Evolutionary conservation across 2,329 filamentous ascomycete species (phyloP).

Genomic region (Neofusicoccum laricinum): DNA sequence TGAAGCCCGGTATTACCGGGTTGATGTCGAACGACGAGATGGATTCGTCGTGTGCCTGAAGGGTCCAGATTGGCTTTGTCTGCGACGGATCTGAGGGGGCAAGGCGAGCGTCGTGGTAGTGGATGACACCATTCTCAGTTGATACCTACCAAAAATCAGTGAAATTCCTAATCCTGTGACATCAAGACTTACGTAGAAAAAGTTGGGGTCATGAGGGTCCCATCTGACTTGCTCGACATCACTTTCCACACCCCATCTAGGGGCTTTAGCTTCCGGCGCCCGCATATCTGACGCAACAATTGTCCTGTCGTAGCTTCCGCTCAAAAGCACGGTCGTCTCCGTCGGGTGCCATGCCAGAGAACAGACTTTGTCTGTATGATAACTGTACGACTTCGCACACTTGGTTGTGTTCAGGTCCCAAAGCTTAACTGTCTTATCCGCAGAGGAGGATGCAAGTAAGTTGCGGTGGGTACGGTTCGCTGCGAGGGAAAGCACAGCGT

Average conservation of each 20-base stretch:
- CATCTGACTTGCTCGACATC: constrained; percentile 91
- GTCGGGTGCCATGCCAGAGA: constrained; percentile 88
- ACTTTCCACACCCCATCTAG: constrained; percentile 90
- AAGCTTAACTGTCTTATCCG: constrained; percentile 94
- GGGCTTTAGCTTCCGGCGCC: constrained; percentile 75
- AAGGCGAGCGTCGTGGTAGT: constrained; percentile 84
- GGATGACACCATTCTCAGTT: constrained; percentile 86
- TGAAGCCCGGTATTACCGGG: constrained; percentile 81
- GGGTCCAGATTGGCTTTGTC: constrained; percentile 86
- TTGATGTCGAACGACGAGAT: constrained; percentile 94
- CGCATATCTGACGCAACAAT: constrained; percentile 96
- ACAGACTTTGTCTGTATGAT: constrained; percentile 98
- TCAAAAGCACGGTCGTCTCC: constrained; percentile 84
- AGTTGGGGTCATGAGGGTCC: constrained; percentile 90
- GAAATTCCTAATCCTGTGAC: constrained; percentile 7
- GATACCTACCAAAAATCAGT: constrained; percentile 49
- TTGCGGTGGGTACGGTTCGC: constrained; percentile 94
- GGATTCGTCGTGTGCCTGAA: constrained; percentile 92
- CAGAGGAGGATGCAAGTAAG: constrained; percentile 88
- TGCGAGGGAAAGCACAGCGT: constrained; percentile 85
- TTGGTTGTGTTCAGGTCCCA: constrained; percentile 93
- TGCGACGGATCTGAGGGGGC: constrained; percentile 68
- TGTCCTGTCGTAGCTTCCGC: constrained; percentile 92
- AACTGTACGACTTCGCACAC: constrained; percentile 91
- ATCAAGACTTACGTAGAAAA: constrained; percentile 69